These are phyloP conservation scores for Eucalyptus victrix DNA, from an alignment of 345 rosid species.

Conservation along the genomic window DNA sequence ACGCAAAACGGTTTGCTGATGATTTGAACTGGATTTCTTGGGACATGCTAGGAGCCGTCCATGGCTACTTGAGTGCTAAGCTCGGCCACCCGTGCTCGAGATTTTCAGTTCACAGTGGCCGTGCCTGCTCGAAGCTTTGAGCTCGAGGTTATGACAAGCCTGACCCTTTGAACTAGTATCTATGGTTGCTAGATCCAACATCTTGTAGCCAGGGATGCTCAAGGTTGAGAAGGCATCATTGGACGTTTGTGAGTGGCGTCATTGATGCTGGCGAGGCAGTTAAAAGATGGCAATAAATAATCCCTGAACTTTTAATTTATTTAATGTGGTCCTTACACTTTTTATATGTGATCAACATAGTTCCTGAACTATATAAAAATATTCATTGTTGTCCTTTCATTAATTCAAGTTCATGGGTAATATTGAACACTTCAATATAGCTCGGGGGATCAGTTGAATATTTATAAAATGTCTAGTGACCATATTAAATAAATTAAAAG, in stretches of 20 bases:
- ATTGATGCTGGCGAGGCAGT: neutral
- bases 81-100: neutral
- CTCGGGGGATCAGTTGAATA: accelerated
- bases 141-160: neutral
- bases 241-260: neutral
- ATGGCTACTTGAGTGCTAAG: neutral
- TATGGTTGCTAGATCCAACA: neutral
- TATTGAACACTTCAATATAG: too few species aligned
- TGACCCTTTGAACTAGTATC: neutral
- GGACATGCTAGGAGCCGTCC: neutral
- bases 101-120: neutral
- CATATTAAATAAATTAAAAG: accelerated
- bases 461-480: accelerated
- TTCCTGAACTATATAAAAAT: accelerated
- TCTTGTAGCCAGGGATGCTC: neutral
- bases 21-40: neutral
- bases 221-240: neutral
- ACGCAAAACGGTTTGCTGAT: neutral
- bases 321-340: accelerated
- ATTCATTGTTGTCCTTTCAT: accelerated
- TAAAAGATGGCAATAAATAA: neutral
- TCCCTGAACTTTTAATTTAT: accelerated
- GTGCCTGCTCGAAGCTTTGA: neutral
- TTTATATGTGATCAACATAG: accelerated
- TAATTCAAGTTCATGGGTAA: accelerated